Base-by-base conservation (phyloP, 768 basidiomycete genomes). In the Termitomyces titanicus region DNA sequence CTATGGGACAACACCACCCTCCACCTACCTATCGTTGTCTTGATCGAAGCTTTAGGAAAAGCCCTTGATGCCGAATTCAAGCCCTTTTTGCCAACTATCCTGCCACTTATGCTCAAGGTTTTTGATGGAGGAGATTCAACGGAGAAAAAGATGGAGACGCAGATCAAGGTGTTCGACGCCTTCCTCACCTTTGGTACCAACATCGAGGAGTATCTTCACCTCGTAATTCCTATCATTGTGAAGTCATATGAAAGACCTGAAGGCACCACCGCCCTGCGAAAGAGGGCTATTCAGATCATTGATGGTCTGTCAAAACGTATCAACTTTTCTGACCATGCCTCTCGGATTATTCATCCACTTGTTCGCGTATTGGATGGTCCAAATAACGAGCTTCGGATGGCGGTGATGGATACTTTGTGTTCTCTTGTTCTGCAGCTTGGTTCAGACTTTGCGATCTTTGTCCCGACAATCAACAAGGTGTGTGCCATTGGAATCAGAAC, bases 261-360 rank as follows among this genome's bases (percentile, higher is more conserved):
- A 56, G 86, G 83, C 6, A 82, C 85, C 2, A 81, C 82, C 2
- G 72, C 82, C 11, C 74, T 99, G 47, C 86, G 95, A 42, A 93
- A 92, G 71, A 83, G 86, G 47, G 95, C 96, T 0, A 88, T 98
- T 40, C 86, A 90, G 58, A 95, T 92, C 1, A 90, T 98, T 39
- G 93, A 94, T 43, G 90, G 89, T 20, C 73, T 99, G 25, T 94
- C 94, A 5, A 82, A 88, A 60, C 81, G 94, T 54, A 93, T 98
- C 61, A 98, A 98, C 72, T 98, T 99, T 66, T 94, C 93, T 3
- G 97, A 98, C 65, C 96, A 98, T 60, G 94, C 97, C 20, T 96
- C 94, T 10, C 85, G 96, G 22, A 97, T 98, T 63, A 92, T 99
- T 7, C 97, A 98, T 64, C 95, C 97, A 5, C 79, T 99, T 24